phyloP scores from a whole-genome alignment of 805 yeast genomes.

The Aciculoconidium aculeatum region DNA sequence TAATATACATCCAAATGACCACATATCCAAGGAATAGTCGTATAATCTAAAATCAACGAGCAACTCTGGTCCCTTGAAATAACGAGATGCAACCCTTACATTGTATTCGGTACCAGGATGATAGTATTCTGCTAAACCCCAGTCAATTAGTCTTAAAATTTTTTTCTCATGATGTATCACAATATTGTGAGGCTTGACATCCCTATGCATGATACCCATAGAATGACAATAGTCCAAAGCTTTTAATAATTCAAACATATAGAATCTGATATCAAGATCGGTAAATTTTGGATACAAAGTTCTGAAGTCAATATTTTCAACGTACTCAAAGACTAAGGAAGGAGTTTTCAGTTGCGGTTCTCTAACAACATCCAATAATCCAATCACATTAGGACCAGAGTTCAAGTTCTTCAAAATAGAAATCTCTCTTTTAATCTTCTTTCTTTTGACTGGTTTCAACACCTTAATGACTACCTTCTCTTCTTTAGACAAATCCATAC shows the following conservation, averaged over 20 bases:
- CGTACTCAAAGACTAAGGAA: constrained; percentile 78
- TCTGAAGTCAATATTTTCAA: constrained; percentile 82
- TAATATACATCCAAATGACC: constrained; percentile 90
- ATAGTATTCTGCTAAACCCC: constrained; percentile 94
- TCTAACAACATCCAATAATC: constrained; percentile 75
- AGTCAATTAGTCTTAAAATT: constrained; percentile 72
- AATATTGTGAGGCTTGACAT: constrained; percentile 89
- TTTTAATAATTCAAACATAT: constrained; percentile 73
- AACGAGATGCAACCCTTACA: constrained; percentile 87
- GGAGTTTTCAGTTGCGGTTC: constrained; percentile 85
- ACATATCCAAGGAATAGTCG: constrained; percentile 82
- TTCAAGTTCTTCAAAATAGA: constrained; percentile 79
- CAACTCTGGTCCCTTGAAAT: constrained; percentile 89
- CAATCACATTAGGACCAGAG: constrained; percentile 77
- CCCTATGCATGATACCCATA: constrained; percentile 93
- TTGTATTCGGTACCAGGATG: constrained; percentile 87
- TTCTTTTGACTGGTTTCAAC: constrained; percentile 86
- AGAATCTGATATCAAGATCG: constrained; percentile 70
- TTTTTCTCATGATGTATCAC: constrained; percentile 77
- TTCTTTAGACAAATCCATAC: constrained; percentile 58
- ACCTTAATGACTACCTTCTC: constrained; percentile 81
- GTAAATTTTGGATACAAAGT: constrained; percentile 76
- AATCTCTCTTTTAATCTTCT: constrained; percentile 88
- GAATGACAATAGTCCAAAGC: constrained; percentile 89
- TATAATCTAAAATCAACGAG: constrained; percentile 76